These are phyloP conservation scores for Ligustrum vulgare DNA, from an alignment of 257 asterid species.

Conservation along the genomic window DNA sequence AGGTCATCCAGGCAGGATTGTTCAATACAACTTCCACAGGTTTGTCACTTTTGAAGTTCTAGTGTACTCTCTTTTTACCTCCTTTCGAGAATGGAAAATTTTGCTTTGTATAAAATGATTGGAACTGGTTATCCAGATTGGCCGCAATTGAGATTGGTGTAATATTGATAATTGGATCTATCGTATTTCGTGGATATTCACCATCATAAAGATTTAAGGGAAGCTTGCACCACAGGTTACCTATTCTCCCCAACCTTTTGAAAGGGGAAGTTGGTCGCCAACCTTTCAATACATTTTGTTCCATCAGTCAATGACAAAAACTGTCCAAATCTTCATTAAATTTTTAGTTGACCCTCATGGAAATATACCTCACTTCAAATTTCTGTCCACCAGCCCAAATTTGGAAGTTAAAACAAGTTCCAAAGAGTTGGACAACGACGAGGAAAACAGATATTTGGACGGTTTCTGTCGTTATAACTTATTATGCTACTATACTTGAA, in stretches of 20 bases:
- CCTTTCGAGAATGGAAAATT: neutral
- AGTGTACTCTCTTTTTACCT: neutral
- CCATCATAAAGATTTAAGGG: neutral
- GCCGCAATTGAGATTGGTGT: neutral
- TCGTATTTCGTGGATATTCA: neutral
- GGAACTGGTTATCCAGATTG: neutral
- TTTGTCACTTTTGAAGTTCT: conserved; percentile 36
- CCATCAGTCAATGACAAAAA: neutral
- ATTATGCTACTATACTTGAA: too few species aligned
- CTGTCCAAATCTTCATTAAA: neutral
- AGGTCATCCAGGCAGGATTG: conserved; percentile 98
- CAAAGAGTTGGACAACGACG: neutral
- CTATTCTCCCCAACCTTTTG: neutral
- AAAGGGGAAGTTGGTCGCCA: neutral
- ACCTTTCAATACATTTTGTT: neutral
- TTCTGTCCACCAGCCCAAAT: neutral
- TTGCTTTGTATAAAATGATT: neutral
- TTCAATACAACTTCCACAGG: conserved; percentile 99
- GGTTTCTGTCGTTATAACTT: too few species aligned
- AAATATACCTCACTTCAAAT: neutral
- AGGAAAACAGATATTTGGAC: too few species aligned
- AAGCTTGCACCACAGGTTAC: neutral
- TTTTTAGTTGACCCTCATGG: neutral
- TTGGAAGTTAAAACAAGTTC: neutral
- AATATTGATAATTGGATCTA: neutral